These are phyloP conservation scores for Pyrrhoderma lamaoense DNA, from an alignment of 1,284 basidiomycete genomes.

Conservation along the genomic window DNA sequence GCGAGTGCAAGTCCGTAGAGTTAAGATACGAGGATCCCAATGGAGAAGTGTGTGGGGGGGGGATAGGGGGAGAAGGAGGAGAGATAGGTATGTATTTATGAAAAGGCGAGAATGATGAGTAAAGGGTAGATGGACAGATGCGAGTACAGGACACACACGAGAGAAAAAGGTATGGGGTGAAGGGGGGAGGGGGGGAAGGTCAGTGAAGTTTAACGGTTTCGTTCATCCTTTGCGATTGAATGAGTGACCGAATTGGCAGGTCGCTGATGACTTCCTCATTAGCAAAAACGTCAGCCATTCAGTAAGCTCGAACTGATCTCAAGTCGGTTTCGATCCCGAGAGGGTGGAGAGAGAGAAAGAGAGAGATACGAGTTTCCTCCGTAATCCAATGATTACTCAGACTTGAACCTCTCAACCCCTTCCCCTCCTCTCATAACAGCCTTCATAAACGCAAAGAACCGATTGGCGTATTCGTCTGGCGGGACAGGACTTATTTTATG, in stretches of 20 bases:
- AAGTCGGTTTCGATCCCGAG: too few relatives aligned
- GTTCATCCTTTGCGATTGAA: too few relatives aligned
- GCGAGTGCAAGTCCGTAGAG: too few relatives aligned
- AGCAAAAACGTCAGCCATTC: neutral
- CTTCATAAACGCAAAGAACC: slow-evolving; percentile 85
- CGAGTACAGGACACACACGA: neutral
- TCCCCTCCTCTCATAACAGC: slow-evolving; percentile 82
- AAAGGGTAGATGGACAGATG: neutral
- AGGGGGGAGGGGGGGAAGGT: neutral
- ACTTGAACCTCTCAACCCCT: slow-evolving; percentile 56
- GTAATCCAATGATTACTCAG: slow-evolving; percentile 31
- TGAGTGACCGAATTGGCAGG: too few relatives aligned
- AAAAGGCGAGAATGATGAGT: neutral
- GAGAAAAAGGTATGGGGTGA: neutral
- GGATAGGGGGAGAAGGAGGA: neutral
- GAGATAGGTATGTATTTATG: neutral
- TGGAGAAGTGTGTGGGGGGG: neutral
- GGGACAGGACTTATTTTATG: slow-evolving; percentile 92
- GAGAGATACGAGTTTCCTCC: neutral
- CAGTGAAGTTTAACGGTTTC: neutral
- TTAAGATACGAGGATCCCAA: too few relatives aligned
- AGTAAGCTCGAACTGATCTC: too few relatives aligned
- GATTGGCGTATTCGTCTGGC: slow-evolving; percentile 75
- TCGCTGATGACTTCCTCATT: neutral
- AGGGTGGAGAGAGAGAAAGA: neutral